phyloP scores from a whole-genome alignment of 495 filamentous ascomycete species.

The Neurospora sp. region DNA sequence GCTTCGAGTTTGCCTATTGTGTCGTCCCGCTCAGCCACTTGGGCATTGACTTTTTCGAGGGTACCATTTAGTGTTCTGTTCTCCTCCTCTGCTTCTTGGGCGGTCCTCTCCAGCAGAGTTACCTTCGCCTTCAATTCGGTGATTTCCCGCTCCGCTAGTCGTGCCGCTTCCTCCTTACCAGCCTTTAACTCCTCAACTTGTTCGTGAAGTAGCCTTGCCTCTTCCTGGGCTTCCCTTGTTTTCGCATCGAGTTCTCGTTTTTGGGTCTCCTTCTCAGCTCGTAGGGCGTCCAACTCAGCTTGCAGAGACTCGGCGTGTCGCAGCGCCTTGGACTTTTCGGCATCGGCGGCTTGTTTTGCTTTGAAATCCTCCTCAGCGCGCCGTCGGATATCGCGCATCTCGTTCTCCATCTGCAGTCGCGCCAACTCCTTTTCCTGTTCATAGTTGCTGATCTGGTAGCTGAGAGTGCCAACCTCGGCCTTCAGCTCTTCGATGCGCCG shows the following conservation, averaged over 20 bases:
- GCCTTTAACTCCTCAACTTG: constrained; percentile 66
- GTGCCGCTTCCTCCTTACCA: constrained; percentile 57
- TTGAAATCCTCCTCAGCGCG: constrained; percentile 77
- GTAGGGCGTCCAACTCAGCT: constrained; percentile 56
- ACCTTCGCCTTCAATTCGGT: constrained; percentile 64
- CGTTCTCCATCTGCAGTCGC: constrained; percentile 67
- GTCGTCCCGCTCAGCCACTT: constrained; percentile 55
- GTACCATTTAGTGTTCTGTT: constrained; percentile 50
- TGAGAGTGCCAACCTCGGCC: constrained; percentile 43
- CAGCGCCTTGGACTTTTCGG: constrained; percentile 53
- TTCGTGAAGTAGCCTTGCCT: constrained; percentile 61
- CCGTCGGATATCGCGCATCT: constrained; percentile 62
- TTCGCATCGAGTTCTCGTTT: constrained; percentile 62
- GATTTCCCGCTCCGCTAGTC: constrained; percentile 58
- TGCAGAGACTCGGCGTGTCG: constrained; percentile 63
- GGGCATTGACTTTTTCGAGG: constrained; percentile 55
- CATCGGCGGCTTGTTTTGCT: constrained; percentile 65
- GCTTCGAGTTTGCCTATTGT: constrained; percentile 66
- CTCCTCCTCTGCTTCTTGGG: constrained; percentile 65
- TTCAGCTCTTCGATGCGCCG: constrained; percentile 43
- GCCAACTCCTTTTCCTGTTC: constrained; percentile 81
- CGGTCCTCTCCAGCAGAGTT: constrained; percentile 51
- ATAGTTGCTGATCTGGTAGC: constrained; percentile 50
- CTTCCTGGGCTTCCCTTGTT: constrained; percentile 59
- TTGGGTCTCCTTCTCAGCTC: constrained; percentile 39